Base-by-base conservation (phyloP, 1,284 basidiomycete genomes). In the Vanrija sp. region DNA sequence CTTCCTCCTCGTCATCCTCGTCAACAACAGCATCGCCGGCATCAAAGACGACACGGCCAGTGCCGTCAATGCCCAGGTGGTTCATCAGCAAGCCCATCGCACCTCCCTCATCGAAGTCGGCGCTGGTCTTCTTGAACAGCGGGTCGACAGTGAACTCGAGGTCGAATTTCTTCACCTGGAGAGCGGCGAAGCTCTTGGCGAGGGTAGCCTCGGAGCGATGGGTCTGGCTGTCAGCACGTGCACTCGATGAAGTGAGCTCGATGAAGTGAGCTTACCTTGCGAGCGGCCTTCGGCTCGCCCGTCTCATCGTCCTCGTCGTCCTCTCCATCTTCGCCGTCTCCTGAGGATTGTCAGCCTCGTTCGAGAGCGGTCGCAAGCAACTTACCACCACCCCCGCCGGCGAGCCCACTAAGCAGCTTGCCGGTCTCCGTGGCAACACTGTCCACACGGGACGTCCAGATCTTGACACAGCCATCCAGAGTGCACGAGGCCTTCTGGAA, bases 401-500 rank as follows among this genome's bases (percentile, higher is more conserved):
- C 89, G 28, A 98, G 83, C 68, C 97, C 97, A 65, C 86, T 91
- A 49, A 98, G 82, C 12, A 99, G 83, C 72, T 97, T 97, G 34
- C 93, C 93, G 0, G 95, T 98, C 76, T 98, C 96, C 0, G 91
- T 95, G 12, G 92, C 92, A 43, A 98, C 93, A 63, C 88, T 91
- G 74, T 99, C 95, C 39, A 99, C 96, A 54, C 95, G 87, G 63
- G 89, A 93, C 1, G 95, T 98, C 94, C 94, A 99, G 57, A 99
- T 96, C 79, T 98, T 99, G 74, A 99, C 92, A 75, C 96, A 99
- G 6, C 96, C 96, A 59, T 99, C 96, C 18, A 99, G 84, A 0
- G 95, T 98, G 73, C 88, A 96, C 0, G 91, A 95, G 10, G 95
- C 95, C 70, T 96, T 95, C 75, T 98, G 94, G 71, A 98, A 98